phyloP scores from a whole-genome alignment of 2,329 filamentous ascomycete species.

The Chaetomium globosum region DNA sequence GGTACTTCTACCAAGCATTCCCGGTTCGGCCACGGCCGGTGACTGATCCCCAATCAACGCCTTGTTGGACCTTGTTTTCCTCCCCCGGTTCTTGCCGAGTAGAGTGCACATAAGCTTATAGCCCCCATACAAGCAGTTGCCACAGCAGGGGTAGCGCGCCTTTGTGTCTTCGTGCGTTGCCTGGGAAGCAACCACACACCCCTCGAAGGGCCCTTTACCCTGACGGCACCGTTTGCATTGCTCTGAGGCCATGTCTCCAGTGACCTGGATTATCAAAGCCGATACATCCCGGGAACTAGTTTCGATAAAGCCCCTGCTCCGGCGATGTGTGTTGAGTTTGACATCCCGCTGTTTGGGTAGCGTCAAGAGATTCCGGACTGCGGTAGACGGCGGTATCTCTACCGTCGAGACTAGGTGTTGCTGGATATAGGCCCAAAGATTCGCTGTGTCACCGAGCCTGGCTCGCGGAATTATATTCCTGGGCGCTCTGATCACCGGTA shows the following conservation, averaged over 20 bases:
- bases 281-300: conserved; percentile 35
- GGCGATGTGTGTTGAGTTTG: conserved; percentile 33
- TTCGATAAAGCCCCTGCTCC: conserved; percentile 28
- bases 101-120: conserved; percentile 34
- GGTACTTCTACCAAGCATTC: neutral
- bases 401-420: conserved; percentile 31
- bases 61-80: conserved; percentile 7
- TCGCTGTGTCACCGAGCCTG: conserved; percentile 5
- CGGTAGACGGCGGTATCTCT: conserved; percentile 23
- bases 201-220: conserved; percentile 36
- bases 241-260: conserved; percentile 33
- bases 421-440: conserved; percentile 38
- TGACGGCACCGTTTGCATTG: conserved; percentile 37
- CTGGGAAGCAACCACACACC: conserved; percentile 37
- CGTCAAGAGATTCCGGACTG: conserved; percentile 35
- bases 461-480: neutral
- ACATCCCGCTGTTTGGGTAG: conserved; percentile 38
- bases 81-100: conserved; percentile 4
- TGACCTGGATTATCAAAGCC: conserved; percentile 40
- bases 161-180: conserved; percentile 23
- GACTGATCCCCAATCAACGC: neutral
- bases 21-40: neutral
- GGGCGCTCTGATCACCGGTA: neutral
- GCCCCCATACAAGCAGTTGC: conserved; percentile 40
- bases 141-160: conserved; percentile 34